Evolutionary conservation across 1,284 basidiomycete species (phyloP).

Genomic region (Cryptococcus jaspeensis): DNA sequence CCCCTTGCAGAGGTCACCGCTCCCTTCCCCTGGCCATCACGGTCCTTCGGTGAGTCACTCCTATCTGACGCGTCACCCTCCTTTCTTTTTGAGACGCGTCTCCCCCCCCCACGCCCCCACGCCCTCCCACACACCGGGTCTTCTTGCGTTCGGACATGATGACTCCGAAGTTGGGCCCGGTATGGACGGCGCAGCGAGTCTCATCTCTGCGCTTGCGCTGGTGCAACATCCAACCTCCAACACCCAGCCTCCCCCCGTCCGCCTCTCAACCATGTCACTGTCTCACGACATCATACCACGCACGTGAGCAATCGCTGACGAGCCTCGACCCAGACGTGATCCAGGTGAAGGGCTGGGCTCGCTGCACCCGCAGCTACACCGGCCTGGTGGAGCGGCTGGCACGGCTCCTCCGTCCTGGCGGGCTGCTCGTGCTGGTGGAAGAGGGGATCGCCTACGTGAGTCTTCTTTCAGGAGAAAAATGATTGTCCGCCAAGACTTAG

Average conservation of each 20-base stretch:
- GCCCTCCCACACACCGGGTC: too few species aligned
- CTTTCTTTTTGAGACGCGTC: too few species aligned
- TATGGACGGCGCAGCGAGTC: too few species aligned
- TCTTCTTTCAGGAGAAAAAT: neutral
- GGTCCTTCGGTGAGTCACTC: constrained; percentile 36
- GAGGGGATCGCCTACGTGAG: constrained; percentile 39
- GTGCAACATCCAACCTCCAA: neutral
- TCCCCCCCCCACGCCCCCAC: too few species aligned
- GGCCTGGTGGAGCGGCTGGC: constrained; percentile 38
- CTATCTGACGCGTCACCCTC: too few species aligned
- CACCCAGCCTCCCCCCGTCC: too few species aligned
- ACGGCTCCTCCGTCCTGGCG: constrained; percentile 34
- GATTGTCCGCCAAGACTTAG: neutral
- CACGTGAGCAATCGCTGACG: neutral
- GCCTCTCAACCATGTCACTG: neutral
- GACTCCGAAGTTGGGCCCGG: too few species aligned
- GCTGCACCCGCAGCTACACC: constrained; percentile 36
- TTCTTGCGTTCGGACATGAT: too few species aligned
- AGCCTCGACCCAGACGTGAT: constrained; percentile 39
- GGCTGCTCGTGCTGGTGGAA: constrained; percentile 45
- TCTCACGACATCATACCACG: neutral
- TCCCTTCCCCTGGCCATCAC: constrained; percentile 29
- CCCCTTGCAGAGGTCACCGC: constrained; percentile 33
- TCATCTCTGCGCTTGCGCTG: too few species aligned
- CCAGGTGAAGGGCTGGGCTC: constrained; percentile 42